These are phyloP conservation scores for Xylariaceae sp. DNA, from an alignment of 2,329 filamentous ascomycete species.

Conservation along the genomic window DNA sequence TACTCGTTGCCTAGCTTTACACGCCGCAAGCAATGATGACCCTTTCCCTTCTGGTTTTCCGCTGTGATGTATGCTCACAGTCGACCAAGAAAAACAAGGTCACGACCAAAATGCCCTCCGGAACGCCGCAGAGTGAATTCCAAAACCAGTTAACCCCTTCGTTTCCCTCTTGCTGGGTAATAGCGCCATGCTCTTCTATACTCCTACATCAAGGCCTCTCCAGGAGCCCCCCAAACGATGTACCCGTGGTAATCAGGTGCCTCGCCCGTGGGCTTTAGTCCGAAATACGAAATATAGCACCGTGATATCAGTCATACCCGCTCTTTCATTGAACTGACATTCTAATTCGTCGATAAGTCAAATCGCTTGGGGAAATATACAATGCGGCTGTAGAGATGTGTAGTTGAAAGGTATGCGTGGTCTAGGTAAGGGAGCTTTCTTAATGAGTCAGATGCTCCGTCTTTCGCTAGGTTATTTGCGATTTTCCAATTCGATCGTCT, in stretches of 20 bases:
- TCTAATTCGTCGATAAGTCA: slow-evolving; percentile 28
- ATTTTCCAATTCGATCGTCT: slow-evolving; percentile 58
- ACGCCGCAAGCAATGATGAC: slow-evolving; percentile 4
- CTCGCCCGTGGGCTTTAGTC: slow-evolving; percentile 21
- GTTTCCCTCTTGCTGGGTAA: slow-evolving; percentile 3
- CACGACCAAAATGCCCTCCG: slow-evolving; percentile 9
- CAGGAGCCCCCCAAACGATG: slow-evolving; percentile 13
- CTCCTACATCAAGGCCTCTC: slow-evolving; percentile 19
- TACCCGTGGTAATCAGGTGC: slow-evolving; percentile 18
- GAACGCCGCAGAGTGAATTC: slow-evolving; percentile 23
- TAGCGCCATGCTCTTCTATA: slow-evolving; percentile 22
- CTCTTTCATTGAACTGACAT: slow-evolving; percentile 29
- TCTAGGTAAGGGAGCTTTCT: slow-evolving; percentile 2
- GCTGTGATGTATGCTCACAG: slow-evolving; percentile 19
- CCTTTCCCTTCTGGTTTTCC: slow-evolving; percentile 8
- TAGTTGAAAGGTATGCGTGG: slow-evolving; percentile 8
- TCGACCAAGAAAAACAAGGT: slow-evolving; percentile 16
- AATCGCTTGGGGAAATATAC: slow-evolving; percentile 38
- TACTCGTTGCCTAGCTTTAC: slow-evolving; percentile 11
- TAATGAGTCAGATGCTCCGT: slow-evolving; percentile 13
- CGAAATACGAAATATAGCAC: slow-evolving; percentile 31
- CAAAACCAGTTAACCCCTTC: slow-evolving; percentile 19
- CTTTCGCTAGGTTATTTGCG: slow-evolving; percentile 46
- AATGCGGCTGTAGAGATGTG: slow-evolving; percentile 34
- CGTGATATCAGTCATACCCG: slow-evolving; percentile 36